Conservation (phyloP, 192 early-diverging fungal species). For the Dissophora globulifera region DNA sequence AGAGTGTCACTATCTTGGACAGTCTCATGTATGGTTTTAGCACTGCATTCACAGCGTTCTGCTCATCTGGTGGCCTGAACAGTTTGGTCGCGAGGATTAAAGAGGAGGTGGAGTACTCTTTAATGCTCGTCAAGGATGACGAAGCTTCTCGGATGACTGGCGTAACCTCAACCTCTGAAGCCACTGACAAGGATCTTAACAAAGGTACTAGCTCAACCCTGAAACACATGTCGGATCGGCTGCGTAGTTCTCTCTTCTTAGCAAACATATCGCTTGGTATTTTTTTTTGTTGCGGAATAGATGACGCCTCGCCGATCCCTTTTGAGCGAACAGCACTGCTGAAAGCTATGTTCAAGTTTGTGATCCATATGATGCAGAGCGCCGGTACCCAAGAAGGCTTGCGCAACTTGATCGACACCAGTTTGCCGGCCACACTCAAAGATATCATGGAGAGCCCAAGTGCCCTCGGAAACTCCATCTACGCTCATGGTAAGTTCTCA, state of each 20-base stretch:
- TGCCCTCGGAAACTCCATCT: constrained; percentile 85
- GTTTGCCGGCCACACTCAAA: constrained; percentile 80
- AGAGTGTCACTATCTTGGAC: constrained; percentile 83
- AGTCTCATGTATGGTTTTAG: constrained; percentile 81
- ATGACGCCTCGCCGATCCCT: constrained; percentile 58
- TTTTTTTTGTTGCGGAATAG: too few species aligned
- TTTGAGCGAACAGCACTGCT: constrained; percentile 81
- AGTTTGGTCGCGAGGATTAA: constrained; percentile 84
- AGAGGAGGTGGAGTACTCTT: constrained; percentile 66
- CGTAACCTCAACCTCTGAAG: constrained; percentile 21
- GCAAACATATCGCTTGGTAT: too few species aligned
- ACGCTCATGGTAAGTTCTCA: constrained; percentile 72
- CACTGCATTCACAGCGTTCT: constrained; percentile 83
- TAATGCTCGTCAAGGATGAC: constrained; percentile 38
- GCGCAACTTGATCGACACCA: constrained; percentile 93
- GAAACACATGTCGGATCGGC: constrained; percentile 40
- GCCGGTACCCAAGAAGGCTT: constrained; percentile 89
- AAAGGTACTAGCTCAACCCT: constrained; percentile 11
- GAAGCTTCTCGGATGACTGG: constrained; percentile 57
- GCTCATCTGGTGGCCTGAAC: constrained; percentile 83
- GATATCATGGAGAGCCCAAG: constrained; percentile 77
- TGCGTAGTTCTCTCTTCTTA: too few species aligned
- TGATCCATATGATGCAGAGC: constrained; percentile 95
- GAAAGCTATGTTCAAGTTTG: constrained; percentile 91
- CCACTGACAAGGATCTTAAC: neutral